phyloP scores from a whole-genome alignment of 257 asterid species.

The Coffea canephora region DNA sequence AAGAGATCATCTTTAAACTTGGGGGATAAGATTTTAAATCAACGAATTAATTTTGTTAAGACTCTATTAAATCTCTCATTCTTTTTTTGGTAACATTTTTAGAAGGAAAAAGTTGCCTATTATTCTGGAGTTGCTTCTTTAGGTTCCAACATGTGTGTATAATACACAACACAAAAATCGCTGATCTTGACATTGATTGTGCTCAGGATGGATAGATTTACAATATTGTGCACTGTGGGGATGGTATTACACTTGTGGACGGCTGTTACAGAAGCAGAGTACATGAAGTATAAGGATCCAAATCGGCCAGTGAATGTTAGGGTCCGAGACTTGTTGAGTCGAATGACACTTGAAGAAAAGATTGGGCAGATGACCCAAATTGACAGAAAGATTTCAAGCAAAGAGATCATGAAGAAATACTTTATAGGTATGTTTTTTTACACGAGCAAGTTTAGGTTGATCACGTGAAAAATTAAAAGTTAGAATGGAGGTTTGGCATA shows the following conservation, averaged over 20 bases:
- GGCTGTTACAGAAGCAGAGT: constrained; percentile 43
- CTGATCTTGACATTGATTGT: background rate
- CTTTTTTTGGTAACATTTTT: no score
- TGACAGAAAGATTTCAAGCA: constrained; percentile 46
- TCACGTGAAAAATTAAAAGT: no score
- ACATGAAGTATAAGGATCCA: constrained; percentile 66
- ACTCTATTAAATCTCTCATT: no score
- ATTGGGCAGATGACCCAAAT: constrained; percentile 94
- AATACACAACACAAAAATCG: background rate
- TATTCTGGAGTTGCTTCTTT: background rate
- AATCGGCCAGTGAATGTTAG: constrained; percentile 54
- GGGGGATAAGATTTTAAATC: no score
- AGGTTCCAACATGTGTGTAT: background rate
- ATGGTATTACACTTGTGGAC: constrained; percentile 33
- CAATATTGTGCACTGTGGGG: background rate
- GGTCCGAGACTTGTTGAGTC: constrained; percentile 61
- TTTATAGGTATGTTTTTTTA: constrained; percentile 51
- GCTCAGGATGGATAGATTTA: background rate
- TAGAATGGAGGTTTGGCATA: no score
- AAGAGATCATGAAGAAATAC: constrained; percentile 49
- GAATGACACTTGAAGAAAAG: constrained; percentile 79
- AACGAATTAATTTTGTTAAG: no score
- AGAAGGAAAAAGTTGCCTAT: background rate
- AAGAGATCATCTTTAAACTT: no score
- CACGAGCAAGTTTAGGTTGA: no score